Evolutionary conservation across 2,329 filamentous ascomycete genomes (phyloP).

Genomic region (Harringtonia lauricola): DNA sequence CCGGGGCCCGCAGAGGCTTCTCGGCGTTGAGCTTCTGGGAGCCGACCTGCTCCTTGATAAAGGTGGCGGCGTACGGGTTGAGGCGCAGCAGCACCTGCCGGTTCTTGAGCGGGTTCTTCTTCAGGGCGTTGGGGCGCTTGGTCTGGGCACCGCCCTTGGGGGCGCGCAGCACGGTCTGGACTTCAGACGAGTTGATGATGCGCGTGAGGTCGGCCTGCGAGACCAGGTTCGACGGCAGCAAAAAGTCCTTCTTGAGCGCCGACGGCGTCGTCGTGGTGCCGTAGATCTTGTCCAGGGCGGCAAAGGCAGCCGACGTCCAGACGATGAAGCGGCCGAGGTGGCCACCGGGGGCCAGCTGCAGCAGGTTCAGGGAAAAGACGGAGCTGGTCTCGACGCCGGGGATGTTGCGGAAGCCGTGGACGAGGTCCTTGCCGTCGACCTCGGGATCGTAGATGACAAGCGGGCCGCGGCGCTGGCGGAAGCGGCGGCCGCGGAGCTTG

Average conservation of each 20-base stretch:
- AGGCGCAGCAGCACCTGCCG: slow-evolving; percentile 97
- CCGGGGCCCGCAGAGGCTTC: slow-evolving; percentile 14
- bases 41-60: slow-evolving; percentile 76
- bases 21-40: slow-evolving; percentile 40
- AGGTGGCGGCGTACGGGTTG: slow-evolving; percentile 93
- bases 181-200: slow-evolving; percentile 98
- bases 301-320: slow-evolving; percentile 96
- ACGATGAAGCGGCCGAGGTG: slow-evolving; percentile 98
- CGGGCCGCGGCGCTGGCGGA: slow-evolving; percentile 95
- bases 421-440: slow-evolving; percentile 87
- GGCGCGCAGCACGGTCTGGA: slow-evolving; percentile 88
- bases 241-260: slow-evolving; percentile 97
- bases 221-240: slow-evolving; percentile 86
- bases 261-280: slow-evolving; percentile 83
- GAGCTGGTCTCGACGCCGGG: slow-evolving; percentile 94
- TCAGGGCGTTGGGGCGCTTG: slow-evolving; percentile 87
- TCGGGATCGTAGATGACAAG: slow-evolving; percentile 96
- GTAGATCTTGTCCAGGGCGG: slow-evolving; percentile 94
- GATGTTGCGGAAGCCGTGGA: slow-evolving; percentile 96
- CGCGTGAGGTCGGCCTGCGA: slow-evolving; percentile 91
- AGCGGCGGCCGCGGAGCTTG: slow-evolving; percentile 92
- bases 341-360: slow-evolving; percentile 97
- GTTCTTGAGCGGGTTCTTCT: slow-evolving; percentile 99
- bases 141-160: slow-evolving; percentile 83
- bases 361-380: slow-evolving; percentile 91